Evolutionary conservation across 2,329 filamentous ascomycete genomes (phyloP), one percentile per base, ranked within the genome.

Genomic region (Cladosporium halotolerans): DNA sequence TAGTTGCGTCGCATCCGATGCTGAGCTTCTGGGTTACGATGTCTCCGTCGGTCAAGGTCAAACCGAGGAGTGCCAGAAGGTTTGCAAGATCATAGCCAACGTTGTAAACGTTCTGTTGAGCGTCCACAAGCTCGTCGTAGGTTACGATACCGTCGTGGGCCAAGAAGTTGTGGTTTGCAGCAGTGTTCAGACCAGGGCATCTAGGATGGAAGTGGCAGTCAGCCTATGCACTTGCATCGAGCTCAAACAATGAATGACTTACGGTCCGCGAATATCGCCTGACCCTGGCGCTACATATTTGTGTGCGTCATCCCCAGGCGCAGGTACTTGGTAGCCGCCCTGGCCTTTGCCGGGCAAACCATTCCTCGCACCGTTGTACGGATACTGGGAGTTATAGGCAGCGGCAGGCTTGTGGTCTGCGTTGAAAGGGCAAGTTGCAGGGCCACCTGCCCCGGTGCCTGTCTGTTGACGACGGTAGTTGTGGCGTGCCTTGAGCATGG

Each of bases 61-160:
- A 64, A 49, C 71, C 71, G 7, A 73, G 66, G 7, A 67, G 60
- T 3, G 73, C 72, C 9, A 75, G 66, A 10, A 72, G 58, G 28
- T 64, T 63, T 8, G 72, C 68, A 19, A 74, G 63, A 54, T 73
- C 72, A 47, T 71, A 73, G 45, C 66, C 70, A 18, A 75, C 68
- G 36, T 75, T 75, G 64, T 73, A 76, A 23, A 75, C 54, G 45
- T 76, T 74, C 58, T 75, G 72, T 44, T 73, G 70, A 32, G 72
- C 72, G 55, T 73, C 71, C 44, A 75, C 70, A n/a, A 75, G 66
- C 59, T 75, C 72, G 41, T 63, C 67, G 64, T 69, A 73, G 28
- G 64, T 74, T 10, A 66, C 67, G 41, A 76, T 67, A 33, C 72
- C 73, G 48, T 75, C 72, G 42, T 67, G 69, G 23, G 72, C 66